These are phyloP conservation scores for Amaranthus hypochondriacus DNA, from an alignment of 148 eudicot genomes.

Conservation along the genomic window DNA sequence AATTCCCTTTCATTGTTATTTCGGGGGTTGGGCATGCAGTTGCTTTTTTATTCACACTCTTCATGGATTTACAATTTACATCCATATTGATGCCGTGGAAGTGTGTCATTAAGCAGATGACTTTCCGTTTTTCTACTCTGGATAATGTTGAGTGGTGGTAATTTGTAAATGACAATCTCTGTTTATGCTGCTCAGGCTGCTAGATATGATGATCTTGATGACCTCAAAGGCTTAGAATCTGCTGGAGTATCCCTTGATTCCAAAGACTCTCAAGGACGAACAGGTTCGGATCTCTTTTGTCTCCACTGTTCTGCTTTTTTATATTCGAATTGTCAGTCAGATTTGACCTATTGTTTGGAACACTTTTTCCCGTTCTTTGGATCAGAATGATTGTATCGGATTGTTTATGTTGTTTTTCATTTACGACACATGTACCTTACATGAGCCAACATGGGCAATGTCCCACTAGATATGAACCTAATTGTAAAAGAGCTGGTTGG, in stretches of 20 bases:
- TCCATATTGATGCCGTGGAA: not conserved
- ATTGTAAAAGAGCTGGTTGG: not conserved
- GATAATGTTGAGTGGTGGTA: not conserved
- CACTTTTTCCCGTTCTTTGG: not conserved
- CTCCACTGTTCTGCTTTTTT: not conserved
- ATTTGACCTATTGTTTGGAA: not conserved
- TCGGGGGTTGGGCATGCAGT: not conserved
- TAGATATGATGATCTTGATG: slow-evolving; percentile 84
- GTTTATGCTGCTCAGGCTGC: slow-evolving; percentile 50
- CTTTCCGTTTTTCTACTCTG: not conserved
- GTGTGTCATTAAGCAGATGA: not conserved
- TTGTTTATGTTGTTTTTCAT: not conserved
- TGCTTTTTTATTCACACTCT: not conserved
- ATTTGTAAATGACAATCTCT: not conserved
- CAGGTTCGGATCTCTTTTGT: slow-evolving; percentile 40
- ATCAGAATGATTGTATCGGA: not conserved
- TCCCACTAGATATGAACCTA: not conserved
- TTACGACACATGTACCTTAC: not conserved
- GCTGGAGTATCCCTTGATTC: slow-evolving; percentile 57
- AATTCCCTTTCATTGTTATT: not conserved
- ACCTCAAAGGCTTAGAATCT: slow-evolving; percentile 55
- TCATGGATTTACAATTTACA: not conserved
- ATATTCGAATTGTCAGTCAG: not conserved
- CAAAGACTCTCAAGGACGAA: slow-evolving; percentile 74
- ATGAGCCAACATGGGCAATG: not conserved